Conservation (phyloP, 495 filamentous ascomycete species). For the Podospora fimiseda region DNA sequence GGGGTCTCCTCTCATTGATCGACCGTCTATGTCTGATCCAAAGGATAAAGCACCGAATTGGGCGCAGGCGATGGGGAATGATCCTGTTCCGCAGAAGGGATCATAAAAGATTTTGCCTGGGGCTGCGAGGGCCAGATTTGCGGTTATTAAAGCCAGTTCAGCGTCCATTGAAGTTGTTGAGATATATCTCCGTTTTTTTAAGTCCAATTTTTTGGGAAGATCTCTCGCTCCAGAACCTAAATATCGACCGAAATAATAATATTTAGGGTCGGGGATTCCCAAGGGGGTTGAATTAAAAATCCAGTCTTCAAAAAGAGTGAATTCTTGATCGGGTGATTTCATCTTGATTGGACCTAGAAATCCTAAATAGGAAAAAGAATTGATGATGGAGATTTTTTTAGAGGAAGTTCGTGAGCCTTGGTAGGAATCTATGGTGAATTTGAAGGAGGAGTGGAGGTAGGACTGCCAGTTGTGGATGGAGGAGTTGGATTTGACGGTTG, state of each 20-base stretch:
- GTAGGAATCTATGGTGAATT: slow-evolving; percentile 74
- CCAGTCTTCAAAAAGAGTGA: slow-evolving; percentile 77
- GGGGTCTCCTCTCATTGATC: slow-evolving; percentile 70
- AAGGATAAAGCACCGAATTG: slow-evolving; percentile 78
- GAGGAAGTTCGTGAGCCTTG: slow-evolving; percentile 56
- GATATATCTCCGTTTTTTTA: slow-evolving; percentile 91
- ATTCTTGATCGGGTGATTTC: slow-evolving; percentile 63
- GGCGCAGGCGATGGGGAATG: slow-evolving; percentile 77
- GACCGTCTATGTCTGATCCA: slow-evolving; percentile 89
- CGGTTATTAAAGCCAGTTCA: slow-evolving; percentile 83
- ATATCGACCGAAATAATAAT: slow-evolving; percentile 64
- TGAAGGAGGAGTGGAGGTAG: slow-evolving; percentile 62
- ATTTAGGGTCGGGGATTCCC: slow-evolving; percentile 45
- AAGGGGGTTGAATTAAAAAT: slow-evolving; percentile 41
- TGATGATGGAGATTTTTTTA: slow-evolving; percentile 63
- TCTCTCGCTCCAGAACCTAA: slow-evolving; percentile 58
- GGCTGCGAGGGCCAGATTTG: slow-evolving; percentile 77
- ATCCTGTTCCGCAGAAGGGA: slow-evolving; percentile 91
- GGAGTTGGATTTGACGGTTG: slow-evolving; percentile 50
- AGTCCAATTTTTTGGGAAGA: slow-evolving; percentile 66
- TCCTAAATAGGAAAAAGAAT: slow-evolving; percentile 69
- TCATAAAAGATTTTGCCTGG: slow-evolving; percentile 85
- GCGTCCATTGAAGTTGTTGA: slow-evolving; percentile 96
- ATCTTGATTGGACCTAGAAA: slow-evolving; percentile 74
- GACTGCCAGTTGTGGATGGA: slow-evolving; percentile 52